Evolutionary conservation across 805 yeast species (phyloP).

Genomic region (Debaryomyces prosopidis): DNA sequence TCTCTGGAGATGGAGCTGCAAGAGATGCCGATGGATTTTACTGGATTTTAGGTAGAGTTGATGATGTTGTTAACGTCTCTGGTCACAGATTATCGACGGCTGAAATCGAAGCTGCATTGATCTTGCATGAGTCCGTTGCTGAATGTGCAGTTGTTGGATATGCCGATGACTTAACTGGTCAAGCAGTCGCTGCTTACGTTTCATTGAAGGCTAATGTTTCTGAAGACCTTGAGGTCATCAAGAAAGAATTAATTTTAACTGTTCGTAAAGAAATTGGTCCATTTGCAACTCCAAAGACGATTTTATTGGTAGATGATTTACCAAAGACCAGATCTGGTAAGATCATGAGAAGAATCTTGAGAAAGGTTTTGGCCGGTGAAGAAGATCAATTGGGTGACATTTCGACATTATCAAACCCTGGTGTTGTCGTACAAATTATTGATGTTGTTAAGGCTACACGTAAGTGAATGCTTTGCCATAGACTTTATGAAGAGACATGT

Average conservation of each 20-base stretch:
- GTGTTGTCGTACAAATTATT: slow-evolving; percentile 76
- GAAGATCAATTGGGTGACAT: slow-evolving; percentile 91
- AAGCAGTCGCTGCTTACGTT: slow-evolving; percentile 95
- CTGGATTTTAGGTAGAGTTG: slow-evolving; percentile 98
- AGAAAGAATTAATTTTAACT: slow-evolving; percentile 77
- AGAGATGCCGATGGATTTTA: slow-evolving; percentile 94
- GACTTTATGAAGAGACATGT: no score
- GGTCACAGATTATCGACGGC: slow-evolving; percentile 99
- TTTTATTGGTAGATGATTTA: slow-evolving; percentile 81
- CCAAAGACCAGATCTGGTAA: slow-evolving; percentile 99
- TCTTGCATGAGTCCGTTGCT: slow-evolving; percentile 75
- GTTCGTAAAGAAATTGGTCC: slow-evolving; percentile 93
- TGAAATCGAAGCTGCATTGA: slow-evolving; percentile 91
- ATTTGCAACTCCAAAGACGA: slow-evolving; percentile 92
- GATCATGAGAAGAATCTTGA: slow-evolving; percentile 96
- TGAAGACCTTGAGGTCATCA: slow-evolving; percentile 55
- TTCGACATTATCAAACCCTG: slow-evolving; percentile 86
- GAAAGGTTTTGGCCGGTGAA: slow-evolving; percentile 91
- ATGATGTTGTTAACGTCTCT: slow-evolving; percentile 95
- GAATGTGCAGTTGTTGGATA: slow-evolving; percentile 98
- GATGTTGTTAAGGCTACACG: slow-evolving; percentile 52
- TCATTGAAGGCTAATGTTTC: slow-evolving; percentile 62
- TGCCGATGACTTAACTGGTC: slow-evolving; percentile 94
- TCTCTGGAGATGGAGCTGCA: slow-evolving; percentile 99
- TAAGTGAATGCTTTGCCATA: no score